phyloP scores from a whole-genome alignment of 257 asterid genomes.

The Capsicum pubescens region DNA sequence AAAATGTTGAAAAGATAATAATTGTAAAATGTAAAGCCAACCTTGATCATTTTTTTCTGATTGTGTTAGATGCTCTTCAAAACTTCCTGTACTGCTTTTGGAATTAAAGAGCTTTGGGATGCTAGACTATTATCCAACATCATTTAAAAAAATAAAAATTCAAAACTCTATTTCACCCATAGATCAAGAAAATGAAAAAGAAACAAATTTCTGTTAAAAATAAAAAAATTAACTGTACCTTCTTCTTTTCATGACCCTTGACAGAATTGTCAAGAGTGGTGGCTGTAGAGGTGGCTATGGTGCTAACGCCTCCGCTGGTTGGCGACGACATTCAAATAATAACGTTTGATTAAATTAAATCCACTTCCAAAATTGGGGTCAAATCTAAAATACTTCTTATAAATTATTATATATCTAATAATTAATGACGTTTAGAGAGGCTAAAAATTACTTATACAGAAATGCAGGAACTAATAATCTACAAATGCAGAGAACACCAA shows the following conservation, averaged over 20 bases:
- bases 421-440: not conserved
- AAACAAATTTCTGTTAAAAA: not conserved
- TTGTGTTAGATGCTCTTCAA: slow-evolving; percentile 59
- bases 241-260: slow-evolving; percentile 55
- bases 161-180: not conserved
- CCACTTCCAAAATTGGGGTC: slow-evolving; percentile 10
- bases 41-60: slow-evolving; percentile 53
- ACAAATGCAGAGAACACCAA: slow-evolving; percentile 14
- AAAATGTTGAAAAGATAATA: not conserved
- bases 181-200: not conserved
- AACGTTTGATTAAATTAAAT: slow-evolving; percentile 1
- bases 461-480: not conserved
- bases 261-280: slow-evolving; percentile 54
- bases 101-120: slow-evolving; percentile 70
- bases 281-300: slow-evolving; percentile 37
- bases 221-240: slow-evolving; percentile 35
- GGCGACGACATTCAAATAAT: slow-evolving; percentile 39
- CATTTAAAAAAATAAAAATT: not conserved
- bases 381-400: not conserved
- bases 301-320: slow-evolving; percentile 42
- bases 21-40: not conserved
- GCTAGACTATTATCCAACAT: slow-evolving; percentile 48
- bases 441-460: no score
- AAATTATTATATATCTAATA: not conserved
- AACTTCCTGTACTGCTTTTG: slow-evolving; percentile 54